Evolutionary conservation across 768 basidiomycete genomes (phyloP), one percentile per base, ranked within the genome.

Genomic region (Boletus sensibilis): DNA sequence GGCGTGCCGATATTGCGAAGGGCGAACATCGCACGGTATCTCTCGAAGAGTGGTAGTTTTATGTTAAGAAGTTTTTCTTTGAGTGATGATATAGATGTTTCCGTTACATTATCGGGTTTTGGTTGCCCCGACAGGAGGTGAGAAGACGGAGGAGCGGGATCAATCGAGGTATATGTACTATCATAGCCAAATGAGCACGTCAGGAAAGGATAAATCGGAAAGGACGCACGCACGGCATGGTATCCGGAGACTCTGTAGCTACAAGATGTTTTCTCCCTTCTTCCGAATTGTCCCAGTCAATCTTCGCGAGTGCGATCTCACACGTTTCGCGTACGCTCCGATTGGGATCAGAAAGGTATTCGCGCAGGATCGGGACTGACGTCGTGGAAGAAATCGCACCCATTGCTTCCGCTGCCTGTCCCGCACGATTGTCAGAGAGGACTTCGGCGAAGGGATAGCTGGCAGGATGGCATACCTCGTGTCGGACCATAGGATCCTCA

Each of bases 1-100:
- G 85, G 79, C 2, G 88, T 87, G 33, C 91, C 90, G n/a, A 94
- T 89, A 70, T 99, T 97, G 37, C 97, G 84, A 43, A 99, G 81
- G 2, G 94, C 89, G 70, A 99, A 99, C 97, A 99, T 98, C 43
- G 97, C 96, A 12, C 97, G 86, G 69, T 99, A 99, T 27, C 97
- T 85, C 63, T 92, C 85, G 67, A 98, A 99, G 0, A 99, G 82
- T 0, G 92, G 80, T 1, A 90, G 72, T 5, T 74, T 69, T 2
- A 75, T 78, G 67, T 96, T 78, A 21, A 95, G 79, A 2, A 98
- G 78, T 13, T 79, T 82, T 1, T 72, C 63, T 40, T 82, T 81
- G 8, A 98, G 82, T 7, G 75, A 69, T 6, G 77, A 61, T 57
- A 94, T 80, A 8, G 72, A 76, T 9, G 68, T 70, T 35, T 76